phyloP scores from a whole-genome alignment of 73 alveolate genomes.

The Urostyla sp. region DNA sequence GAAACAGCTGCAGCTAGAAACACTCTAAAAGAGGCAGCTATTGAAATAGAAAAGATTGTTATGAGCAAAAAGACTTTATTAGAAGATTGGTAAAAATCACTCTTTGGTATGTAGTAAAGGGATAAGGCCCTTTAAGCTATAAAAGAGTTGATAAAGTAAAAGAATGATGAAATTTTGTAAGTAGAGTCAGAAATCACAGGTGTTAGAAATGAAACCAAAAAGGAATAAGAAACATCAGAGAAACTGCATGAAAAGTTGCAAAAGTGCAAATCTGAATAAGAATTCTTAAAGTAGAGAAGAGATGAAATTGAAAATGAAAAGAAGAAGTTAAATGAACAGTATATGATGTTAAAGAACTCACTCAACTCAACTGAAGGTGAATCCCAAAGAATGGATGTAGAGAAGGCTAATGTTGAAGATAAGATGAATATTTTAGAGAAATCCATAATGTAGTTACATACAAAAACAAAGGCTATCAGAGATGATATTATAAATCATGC shows the following conservation, averaged over 20 bases:
- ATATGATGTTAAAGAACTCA: slow-evolving; percentile 83
- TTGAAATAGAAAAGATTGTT: slow-evolving; percentile 83
- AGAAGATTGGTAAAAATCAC: slow-evolving; percentile 85
- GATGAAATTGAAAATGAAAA: slow-evolving; percentile 87
- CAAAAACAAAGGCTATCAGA: slow-evolving; percentile 92
- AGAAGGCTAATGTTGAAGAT: slow-evolving; percentile 87
- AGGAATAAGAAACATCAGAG: slow-evolving; percentile 91
- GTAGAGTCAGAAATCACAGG: slow-evolving; percentile 80
- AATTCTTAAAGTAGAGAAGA: slow-evolving; percentile 70
- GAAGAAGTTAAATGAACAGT: slow-evolving; percentile 85
- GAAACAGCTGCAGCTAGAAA: slow-evolving; percentile 92
- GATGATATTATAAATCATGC: slow-evolving; percentile 92
- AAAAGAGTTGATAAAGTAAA: slow-evolving; percentile 73
- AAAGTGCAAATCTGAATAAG: slow-evolving; percentile 85
- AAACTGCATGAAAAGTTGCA: slow-evolving; percentile 85
- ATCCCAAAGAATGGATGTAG: slow-evolving; percentile 83
- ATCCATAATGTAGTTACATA: slow-evolving; percentile 90
- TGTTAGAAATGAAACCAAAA: slow-evolving; percentile 78
- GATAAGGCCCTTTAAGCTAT: slow-evolving; percentile 81
- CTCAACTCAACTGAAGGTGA: slow-evolving; percentile 90
- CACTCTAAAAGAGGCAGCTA: slow-evolving; percentile 92
- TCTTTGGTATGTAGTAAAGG: slow-evolving; percentile 79
- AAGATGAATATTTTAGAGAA: slow-evolving; percentile 91
- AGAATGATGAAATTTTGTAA: slow-evolving; percentile 51
- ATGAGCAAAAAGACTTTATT: slow-evolving; percentile 85